Evolutionary conservation across 495 filamentous ascomycete genomes (phyloP).

Genomic region (Poronia punctata): DNA sequence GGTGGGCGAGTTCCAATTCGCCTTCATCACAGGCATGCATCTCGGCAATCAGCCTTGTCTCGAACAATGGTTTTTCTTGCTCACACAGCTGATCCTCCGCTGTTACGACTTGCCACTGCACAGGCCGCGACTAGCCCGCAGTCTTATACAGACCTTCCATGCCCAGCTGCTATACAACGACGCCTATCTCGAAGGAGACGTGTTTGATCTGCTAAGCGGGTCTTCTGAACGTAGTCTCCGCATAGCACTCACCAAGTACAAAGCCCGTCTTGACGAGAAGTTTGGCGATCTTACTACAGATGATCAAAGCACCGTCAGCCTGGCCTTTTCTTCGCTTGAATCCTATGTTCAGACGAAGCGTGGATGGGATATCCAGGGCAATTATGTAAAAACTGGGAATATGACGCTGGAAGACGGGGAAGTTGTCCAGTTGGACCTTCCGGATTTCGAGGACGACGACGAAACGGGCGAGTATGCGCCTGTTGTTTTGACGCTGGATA

Average conservation of each 20-base stretch:
- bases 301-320: constrained; percentile 28
- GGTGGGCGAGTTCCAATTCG: constrained; percentile 81
- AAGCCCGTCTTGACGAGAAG: constrained; percentile 32
- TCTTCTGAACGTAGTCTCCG: constrained; percentile 22
- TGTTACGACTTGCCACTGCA: constrained; percentile 52
- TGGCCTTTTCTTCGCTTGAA: constrained; percentile 38
- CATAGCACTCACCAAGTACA: constrained; percentile 35
- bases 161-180: constrained; percentile 66
- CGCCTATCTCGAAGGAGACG: constrained; percentile 48
- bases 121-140: constrained; percentile 50
- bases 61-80: constrained; percentile 79
- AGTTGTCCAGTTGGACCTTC: constrained; percentile 68
- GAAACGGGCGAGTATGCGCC: constrained; percentile 85
- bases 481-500: constrained; percentile 67
- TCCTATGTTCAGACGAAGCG: constrained; percentile 34
- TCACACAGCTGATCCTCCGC: constrained; percentile 61
- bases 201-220: constrained; percentile 46
- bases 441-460: constrained; percentile 70
- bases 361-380: constrained; percentile 40
- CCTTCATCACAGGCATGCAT: constrained; percentile 72
- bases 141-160: constrained; percentile 55
- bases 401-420: constrained; percentile 68
- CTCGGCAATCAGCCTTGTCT: constrained; percentile 80
- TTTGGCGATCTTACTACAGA: constrained; percentile 21
- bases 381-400: constrained; percentile 45